Conservation (phyloP, 139 green algal species). For the Micromonas commoda region DNA sequence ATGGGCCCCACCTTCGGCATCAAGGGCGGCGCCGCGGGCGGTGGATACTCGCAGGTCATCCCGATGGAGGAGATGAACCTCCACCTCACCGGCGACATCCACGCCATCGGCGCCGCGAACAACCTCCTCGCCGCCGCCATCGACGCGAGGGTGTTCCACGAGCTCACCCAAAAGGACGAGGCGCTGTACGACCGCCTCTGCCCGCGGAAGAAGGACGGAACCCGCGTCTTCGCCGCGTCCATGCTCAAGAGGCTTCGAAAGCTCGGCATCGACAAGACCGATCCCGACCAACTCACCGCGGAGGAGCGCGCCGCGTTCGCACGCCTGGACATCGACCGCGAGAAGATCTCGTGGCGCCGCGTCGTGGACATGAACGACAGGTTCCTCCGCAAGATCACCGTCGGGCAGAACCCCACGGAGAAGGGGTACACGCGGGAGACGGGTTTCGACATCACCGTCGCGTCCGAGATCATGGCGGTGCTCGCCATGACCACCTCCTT, state of each 20-base stretch:
- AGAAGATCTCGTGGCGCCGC: slow-evolving; percentile 85
- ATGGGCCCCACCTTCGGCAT: slow-evolving; percentile 98
- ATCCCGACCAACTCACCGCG: slow-evolving; percentile 77
- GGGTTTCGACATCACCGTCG: slow-evolving; percentile 95
- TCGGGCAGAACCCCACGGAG: slow-evolving; percentile 57
- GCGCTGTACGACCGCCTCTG: slow-evolving; percentile 85
- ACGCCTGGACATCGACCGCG: slow-evolving; percentile 87
- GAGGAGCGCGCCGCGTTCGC: slow-evolving; percentile 81
- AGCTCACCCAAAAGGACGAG: slow-evolving; percentile 66
- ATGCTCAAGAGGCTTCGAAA: slow-evolving; percentile 81
- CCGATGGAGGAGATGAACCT: slow-evolving; percentile 75
- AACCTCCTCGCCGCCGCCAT: slow-evolving; percentile 95
- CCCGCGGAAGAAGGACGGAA: slow-evolving; percentile 55
- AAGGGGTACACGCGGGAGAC: slow-evolving; percentile 55
- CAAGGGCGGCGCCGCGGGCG: slow-evolving; percentile 93
- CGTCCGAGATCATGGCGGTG: slow-evolving; percentile 92
- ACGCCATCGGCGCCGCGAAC: slow-evolving; percentile 94
- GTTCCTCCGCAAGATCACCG: slow-evolving; percentile 81
- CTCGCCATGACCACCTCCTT: slow-evolving; percentile 82
- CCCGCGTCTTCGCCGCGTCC: slow-evolving; percentile 75
- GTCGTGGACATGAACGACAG: slow-evolving; percentile 97
- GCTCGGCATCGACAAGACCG: slow-evolving; percentile 84
- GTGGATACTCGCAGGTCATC: slow-evolving; percentile 89
- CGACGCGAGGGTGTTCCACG: slow-evolving; percentile 94
- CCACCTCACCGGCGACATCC: slow-evolving; percentile 93